A percentile compares a stretch with the other conserved stretches of the same genome.
Evolutionary conservation across 1,284 basidiomycete genomes (phyloP).

Genomic region (Pterula multifida): DNA sequence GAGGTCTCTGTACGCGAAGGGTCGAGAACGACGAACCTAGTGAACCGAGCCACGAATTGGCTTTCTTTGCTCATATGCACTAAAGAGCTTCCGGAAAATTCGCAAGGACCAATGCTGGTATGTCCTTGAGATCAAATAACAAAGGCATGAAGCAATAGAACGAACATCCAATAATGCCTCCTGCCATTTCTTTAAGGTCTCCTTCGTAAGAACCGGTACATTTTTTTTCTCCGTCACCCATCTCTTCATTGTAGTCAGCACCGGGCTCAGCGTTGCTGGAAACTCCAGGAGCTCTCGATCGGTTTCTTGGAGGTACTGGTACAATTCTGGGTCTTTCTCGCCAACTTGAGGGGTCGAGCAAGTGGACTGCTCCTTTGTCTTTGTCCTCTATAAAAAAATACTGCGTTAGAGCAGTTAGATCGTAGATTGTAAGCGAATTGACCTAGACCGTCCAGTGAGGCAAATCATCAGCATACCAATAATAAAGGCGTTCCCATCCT

Average conservation of each 20-base stretch:
- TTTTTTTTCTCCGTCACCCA: constrained; percentile 32
- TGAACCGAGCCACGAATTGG: constrained; percentile 60
- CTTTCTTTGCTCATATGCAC: constrained; percentile 88
- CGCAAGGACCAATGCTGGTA: constrained; percentile 74
- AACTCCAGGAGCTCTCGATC: constrained; percentile 86
- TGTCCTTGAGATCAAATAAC: constrained; percentile 1
- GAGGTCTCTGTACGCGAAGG: no score
- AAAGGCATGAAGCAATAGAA: constrained; percentile 4
- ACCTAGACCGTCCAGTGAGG: constrained; percentile 56
- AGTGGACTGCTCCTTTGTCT: constrained; percentile 66
- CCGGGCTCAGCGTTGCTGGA: constrained; percentile 1
- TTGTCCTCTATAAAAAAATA: constrained; percentile 7
- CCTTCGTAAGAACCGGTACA: constrained; percentile 61
- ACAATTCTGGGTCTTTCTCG: constrained; percentile 97
- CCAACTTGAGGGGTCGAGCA: constrained; percentile 83
- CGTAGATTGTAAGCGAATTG: not conserved
- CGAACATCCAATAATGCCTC: constrained; percentile 78
- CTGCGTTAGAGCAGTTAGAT: not conserved
- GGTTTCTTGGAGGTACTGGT: constrained; percentile 95
- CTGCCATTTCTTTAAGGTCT: constrained; percentile 78
- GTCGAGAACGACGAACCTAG: constrained; percentile 34
- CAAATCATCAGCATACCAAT: constrained; percentile 60
- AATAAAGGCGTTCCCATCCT: constrained; percentile 32
- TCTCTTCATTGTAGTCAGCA: constrained; percentile 25
- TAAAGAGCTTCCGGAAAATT: constrained; percentile 73